These are phyloP conservation scores for Xylariaceae sp. DNA, from an alignment of 2,329 filamentous ascomycete species.

Conservation along the genomic window DNA sequence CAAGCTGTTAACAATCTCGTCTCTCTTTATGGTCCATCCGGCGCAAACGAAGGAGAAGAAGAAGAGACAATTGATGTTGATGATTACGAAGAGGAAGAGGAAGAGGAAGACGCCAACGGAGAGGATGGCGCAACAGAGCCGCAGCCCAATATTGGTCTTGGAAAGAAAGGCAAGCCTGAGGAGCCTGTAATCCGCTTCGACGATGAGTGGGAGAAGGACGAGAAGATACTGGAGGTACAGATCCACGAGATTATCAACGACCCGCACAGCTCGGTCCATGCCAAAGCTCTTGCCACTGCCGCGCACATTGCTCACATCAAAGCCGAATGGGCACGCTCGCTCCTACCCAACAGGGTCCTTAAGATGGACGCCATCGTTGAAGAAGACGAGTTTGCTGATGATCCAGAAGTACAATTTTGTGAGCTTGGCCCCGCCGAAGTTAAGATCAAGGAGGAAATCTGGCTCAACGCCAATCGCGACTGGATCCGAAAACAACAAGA, in stretches of 20 bases:
- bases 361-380: conserved; percentile 65
- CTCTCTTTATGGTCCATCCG: conserved; percentile 33
- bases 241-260: conserved; percentile 69
- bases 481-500: conserved; percentile 86
- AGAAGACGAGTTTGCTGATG: conserved; percentile 82
- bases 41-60: conserved; percentile 22
- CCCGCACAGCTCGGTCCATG: conserved; percentile 52
- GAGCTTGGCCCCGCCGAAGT: conserved; percentile 71
- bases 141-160: neutral
- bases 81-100: conserved; percentile 30
- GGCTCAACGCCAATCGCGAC: conserved; percentile 92
- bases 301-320: conserved; percentile 54
- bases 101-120: conserved; percentile 1
- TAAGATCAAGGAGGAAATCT: conserved; percentile 83
- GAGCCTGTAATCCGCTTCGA: conserved; percentile 52
- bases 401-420: conserved; percentile 82
- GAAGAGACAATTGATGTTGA: conserved; percentile 34
- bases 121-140: neutral
- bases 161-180: conserved; percentile 10
- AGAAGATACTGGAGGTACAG: conserved; percentile 65
- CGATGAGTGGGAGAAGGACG: conserved; percentile 61
- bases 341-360: conserved; percentile 46
- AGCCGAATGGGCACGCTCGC: conserved; percentile 49
- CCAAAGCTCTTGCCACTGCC: conserved; percentile 56
- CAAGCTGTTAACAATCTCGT: conserved; percentile 44